Evolutionary conservation across 208 protist species (phyloP).

Genomic region (Entamoeba histolytica): DNA sequence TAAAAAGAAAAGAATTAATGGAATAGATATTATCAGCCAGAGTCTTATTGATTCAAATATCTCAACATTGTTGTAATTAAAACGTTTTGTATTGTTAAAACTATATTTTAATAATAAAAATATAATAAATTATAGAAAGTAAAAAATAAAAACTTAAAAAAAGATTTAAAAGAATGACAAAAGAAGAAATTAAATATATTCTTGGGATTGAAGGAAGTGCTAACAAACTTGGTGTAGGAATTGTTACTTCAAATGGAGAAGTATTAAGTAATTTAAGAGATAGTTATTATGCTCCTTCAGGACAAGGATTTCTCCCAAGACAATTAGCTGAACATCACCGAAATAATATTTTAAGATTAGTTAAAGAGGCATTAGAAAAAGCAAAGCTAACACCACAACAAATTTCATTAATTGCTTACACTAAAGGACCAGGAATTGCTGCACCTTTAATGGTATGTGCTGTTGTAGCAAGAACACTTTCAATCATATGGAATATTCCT

Average conservation of each 20-base stretch:
- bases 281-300: conserved; percentile 76
- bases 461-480: conserved; percentile 51
- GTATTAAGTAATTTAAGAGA: conserved; percentile 80
- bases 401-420: conserved; percentile 76
- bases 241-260: conserved; percentile 63
- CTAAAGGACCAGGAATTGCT: conserved; percentile 81
- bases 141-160: background rate
- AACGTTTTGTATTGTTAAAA: too few species aligned
- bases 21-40: too few species aligned
- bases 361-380: conserved; percentile 63
- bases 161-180: background rate
- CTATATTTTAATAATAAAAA: too few species aligned
- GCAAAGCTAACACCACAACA: conserved; percentile 52
- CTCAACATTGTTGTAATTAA: too few species aligned
- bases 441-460: conserved; percentile 59
- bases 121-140: too few species aligned
- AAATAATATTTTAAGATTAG: conserved; percentile 40
- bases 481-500: conserved; percentile 57
- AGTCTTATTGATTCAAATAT: too few species aligned
- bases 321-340: conserved; percentile 90
- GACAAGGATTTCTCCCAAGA: conserved; percentile 79
- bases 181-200: background rate
- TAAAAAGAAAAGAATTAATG: too few species aligned
- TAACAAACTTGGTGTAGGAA: conserved; percentile 93
- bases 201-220: conserved; percentile 90